Conservation (phyloP, 768 basidiomycete genomes). For the Russula griseocarnosa region DNA sequence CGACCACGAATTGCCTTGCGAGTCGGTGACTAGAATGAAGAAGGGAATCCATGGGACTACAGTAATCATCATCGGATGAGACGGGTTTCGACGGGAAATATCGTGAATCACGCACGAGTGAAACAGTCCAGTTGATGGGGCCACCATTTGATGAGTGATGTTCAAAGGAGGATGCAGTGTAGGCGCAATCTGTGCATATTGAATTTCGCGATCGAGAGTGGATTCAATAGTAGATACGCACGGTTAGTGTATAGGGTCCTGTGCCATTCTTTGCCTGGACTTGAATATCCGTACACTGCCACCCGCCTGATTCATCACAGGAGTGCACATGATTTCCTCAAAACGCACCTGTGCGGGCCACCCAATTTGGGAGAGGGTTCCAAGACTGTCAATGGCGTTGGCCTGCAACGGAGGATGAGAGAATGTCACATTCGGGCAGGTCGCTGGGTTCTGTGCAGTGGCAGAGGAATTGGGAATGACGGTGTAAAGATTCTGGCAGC, state of each 20-base stretch:
- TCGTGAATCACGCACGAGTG: constrained; percentile 30
- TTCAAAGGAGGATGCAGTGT: constrained; percentile 58
- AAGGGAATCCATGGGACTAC: constrained; percentile 55
- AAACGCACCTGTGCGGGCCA: constrained; percentile 51
- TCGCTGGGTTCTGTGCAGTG: constrained; percentile 36
- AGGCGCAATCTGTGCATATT: constrained; percentile 47
- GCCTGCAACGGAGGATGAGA: constrained; percentile 44
- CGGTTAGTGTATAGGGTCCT: constrained; percentile 56
- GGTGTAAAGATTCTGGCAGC: constrained; percentile 56
- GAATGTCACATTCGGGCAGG: constrained; percentile 50
- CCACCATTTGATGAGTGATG: constrained; percentile 45
- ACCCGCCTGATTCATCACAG: neutral
- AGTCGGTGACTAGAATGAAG: constrained; percentile 53
- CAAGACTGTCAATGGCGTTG: constrained; percentile 42
- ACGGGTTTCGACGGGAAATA: neutral
- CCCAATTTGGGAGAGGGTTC: constrained; percentile 55
- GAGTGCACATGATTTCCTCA: neutral
- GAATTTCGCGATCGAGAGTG: neutral
- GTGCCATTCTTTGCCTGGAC: constrained; percentile 54
- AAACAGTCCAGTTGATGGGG: constrained; percentile 58
- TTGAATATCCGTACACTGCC: constrained; percentile 55
- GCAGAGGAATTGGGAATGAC: constrained; percentile 43
- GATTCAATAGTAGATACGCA: constrained; percentile 31
- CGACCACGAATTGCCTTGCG: constrained; percentile 49
- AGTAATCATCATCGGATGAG: constrained; percentile 28